Evolutionary conservation across 139 green algal genomes (phyloP).

Genomic region (Deuterostichococcus epilithicus): DNA sequence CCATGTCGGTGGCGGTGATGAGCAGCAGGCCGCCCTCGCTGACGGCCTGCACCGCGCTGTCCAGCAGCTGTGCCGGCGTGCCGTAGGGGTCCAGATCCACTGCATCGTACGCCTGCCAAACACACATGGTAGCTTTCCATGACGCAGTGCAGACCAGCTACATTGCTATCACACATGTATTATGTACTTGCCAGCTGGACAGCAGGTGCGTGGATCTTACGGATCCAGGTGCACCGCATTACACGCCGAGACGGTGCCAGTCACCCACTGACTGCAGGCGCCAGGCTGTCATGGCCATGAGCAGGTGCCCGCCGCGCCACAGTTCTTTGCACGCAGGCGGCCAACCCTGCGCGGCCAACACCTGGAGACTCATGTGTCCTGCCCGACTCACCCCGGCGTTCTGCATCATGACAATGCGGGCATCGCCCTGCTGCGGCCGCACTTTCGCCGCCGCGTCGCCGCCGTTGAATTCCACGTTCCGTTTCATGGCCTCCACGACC

Average conservation of each 20-base stretch:
- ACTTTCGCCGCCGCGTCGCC: slow-evolving; percentile 44
- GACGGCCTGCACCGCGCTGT: slow-evolving; percentile 86
- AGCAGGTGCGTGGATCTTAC: background rate
- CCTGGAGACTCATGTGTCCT: background rate
- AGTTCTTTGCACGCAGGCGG: no score
- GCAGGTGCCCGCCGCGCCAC: no score
- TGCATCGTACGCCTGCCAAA: slow-evolving; percentile 65
- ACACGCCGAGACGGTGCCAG: no score
- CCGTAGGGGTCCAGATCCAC: slow-evolving; percentile 98
- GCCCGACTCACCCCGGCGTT: slow-evolving; percentile 13
- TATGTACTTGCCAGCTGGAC: background rate
- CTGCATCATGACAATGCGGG: slow-evolving; percentile 80
- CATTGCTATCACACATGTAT: no score
- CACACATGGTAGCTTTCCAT: no score
- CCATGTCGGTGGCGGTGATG: slow-evolving; percentile 97
- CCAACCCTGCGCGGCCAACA: no score
- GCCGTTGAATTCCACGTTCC: slow-evolving; percentile 82
- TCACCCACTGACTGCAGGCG: no score
- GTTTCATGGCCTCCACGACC: slow-evolving; percentile 67
- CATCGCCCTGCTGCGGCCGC: slow-evolving; percentile 59
- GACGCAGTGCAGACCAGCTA: no score
- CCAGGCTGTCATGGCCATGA: background rate
- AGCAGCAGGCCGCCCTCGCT: slow-evolving; percentile 89
- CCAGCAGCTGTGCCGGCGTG: slow-evolving; percentile 84
- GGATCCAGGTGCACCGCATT: no score